phyloP scores from a whole-genome alignment of 345 rosid species.

The Boechera divaricarpa region DNA sequence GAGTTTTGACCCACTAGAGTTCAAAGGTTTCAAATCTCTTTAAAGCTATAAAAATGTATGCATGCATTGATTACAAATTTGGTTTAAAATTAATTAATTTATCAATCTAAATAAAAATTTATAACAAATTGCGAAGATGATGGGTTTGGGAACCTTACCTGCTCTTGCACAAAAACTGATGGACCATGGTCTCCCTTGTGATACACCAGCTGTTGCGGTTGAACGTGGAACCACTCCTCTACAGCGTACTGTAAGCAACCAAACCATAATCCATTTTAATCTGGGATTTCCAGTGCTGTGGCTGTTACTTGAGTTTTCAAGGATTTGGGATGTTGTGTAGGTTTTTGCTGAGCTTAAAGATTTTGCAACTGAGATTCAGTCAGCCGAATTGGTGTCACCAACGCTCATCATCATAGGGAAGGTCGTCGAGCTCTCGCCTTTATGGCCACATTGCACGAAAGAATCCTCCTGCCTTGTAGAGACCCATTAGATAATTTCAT shows the following conservation, averaged over 20 bases:
- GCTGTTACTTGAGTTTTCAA: background rate
- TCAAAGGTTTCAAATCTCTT: too few species aligned
- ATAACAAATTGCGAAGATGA: background rate
- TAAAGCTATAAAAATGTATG: too few species aligned
- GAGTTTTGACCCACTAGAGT: too few species aligned
- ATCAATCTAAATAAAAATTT: too few species aligned
- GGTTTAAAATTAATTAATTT: too few species aligned
- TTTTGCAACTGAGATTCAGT: slow-evolving; percentile 67
- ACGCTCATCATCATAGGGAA: slow-evolving; percentile 85
- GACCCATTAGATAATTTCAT: slow-evolving; percentile 30
- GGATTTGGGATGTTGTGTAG: slow-evolving; percentile 44
- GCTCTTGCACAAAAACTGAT: slow-evolving; percentile 80
- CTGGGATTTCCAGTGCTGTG: background rate
- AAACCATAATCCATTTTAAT: background rate
- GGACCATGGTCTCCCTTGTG: slow-evolving; percentile 77
- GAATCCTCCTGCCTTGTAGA: slow-evolving; percentile 53
- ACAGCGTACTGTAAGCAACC: slow-evolving; percentile 72
- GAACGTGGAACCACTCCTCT: slow-evolving; percentile 89
- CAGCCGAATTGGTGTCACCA: slow-evolving; percentile 72
- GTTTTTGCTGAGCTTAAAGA: slow-evolving; percentile 81
- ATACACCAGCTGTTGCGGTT: slow-evolving; percentile 89
- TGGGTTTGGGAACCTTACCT: slow-evolving; percentile 96
- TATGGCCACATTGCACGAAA: slow-evolving; percentile 62
- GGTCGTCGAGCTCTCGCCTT: slow-evolving; percentile 89
- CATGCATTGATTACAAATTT: too few species aligned